phyloP scores from a whole-genome alignment of 2,329 filamentous ascomycete genomes.

The Fusarium tjaetaba region DNA sequence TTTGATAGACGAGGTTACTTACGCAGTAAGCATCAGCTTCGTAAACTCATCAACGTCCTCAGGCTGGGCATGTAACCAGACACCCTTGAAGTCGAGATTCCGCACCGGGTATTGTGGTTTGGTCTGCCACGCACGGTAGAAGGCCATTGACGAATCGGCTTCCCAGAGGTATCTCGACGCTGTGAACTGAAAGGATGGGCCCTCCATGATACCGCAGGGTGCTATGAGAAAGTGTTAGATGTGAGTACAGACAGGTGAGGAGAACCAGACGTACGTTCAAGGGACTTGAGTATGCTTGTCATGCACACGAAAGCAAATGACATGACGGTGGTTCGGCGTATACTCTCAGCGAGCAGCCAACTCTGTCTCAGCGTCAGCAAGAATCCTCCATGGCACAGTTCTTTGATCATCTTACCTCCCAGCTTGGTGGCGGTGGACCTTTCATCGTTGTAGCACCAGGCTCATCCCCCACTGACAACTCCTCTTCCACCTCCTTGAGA shows the following conservation, averaged over 20 bases:
- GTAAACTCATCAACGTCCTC: conserved; percentile 55
- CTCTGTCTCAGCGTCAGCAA: conserved; percentile 34
- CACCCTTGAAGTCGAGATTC: conserved; percentile 49
- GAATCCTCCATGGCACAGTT: not conserved
- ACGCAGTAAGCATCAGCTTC: conserved; percentile 51
- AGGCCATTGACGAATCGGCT: conserved; percentile 52
- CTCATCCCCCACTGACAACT: conserved; percentile 47
- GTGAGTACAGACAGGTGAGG: not conserved
- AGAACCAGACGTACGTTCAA: conserved; percentile 43
- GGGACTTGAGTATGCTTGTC: conserved; percentile 47
- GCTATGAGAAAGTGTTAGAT: conserved; percentile 21
- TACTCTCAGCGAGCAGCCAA: conserved; percentile 57
- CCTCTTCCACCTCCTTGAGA: conserved; percentile 46
- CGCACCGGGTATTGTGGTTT: conserved; percentile 51
- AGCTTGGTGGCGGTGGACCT: conserved; percentile 51
- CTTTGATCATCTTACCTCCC: conserved; percentile 50
- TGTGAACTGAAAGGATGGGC: conserved; percentile 43
- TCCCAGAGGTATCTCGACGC: conserved; percentile 57
- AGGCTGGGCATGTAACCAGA: conserved; percentile 50
- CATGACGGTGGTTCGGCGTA: conserved; percentile 52
- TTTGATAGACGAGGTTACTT: conserved; percentile 29
- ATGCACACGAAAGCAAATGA: conserved; percentile 48
- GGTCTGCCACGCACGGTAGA: conserved; percentile 56
- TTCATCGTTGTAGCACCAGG: conserved; percentile 33
- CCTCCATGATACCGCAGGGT: conserved; percentile 29